Evolutionary conservation across 352 stramenopile species (phyloP), one percentile per base, ranked within the genome.

Genomic region (Pythium chondricola): DNA sequence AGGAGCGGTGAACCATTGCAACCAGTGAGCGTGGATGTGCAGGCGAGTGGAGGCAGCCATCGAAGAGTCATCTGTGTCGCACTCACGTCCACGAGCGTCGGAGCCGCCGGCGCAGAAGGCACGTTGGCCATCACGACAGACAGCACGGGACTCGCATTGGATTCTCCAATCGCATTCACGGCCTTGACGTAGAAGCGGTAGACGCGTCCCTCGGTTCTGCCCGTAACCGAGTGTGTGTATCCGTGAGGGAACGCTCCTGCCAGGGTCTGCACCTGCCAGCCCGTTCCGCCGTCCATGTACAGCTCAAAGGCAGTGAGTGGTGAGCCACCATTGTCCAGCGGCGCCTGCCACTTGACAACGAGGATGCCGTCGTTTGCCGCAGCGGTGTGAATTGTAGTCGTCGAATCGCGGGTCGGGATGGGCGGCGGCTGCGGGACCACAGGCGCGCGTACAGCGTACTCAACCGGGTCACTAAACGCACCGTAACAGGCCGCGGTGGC

Each of bases 121-220:
- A 86, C 62, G 36, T 83, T 90, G 6, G 85, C 93, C 42, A 96
- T 74, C 6, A 98, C 58, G 13, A 96, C 73, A 2, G 91, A 95
- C 29, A 97, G 57, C n/a, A 95, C 71, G 3, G 88, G 70, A 44
- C 83, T 95, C 9, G 73, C 72, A 24, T 65, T 75, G 9, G 85
- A 96, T 14, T 74, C 74, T 3, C 91, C 91, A 14, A 93, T 65
- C 0, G 58, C 65, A 56, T 97, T 98, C 4, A 95, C 56, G 7
- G 82, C 83, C 20, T 85, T 63, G 16, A 98, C 71, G 55, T 97
- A 96, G 52, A 98, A 97, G 3, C 81, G 85, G 56, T 98, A 98
- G 2, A 97, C 67, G 41, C 81, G 79, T 35, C 93, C 95, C 40
- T 94, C 84, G 21, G 49, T 74, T 17, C 95, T 50, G 4, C 57